Percentiles rank a stretch among this genome's conserved stretches.
phyloP scores from a whole-genome alignment of 495 filamentous ascomycete species.

The Aspergillus conjunctus region DNA sequence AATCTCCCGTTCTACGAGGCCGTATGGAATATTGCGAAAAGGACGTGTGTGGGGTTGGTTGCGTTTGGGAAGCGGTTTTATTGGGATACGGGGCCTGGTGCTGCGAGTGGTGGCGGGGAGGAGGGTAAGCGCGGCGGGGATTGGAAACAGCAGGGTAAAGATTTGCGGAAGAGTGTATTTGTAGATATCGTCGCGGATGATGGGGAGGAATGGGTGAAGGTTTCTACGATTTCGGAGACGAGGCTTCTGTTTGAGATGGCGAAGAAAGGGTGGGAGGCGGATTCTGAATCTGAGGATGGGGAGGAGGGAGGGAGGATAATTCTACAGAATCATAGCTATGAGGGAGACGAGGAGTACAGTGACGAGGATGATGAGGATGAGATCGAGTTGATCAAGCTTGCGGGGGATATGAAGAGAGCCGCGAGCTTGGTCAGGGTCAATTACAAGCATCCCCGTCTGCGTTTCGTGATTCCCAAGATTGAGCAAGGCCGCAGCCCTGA shows the following conservation, averaged over 20 bases:
- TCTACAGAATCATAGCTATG: conserved; percentile 37
- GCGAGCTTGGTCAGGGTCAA: conserved; percentile 55
- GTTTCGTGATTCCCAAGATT: conserved; percentile 63
- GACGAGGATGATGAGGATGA: conserved; percentile 47
- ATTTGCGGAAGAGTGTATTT: conserved; percentile 33
- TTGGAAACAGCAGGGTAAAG: conserved; percentile 21
- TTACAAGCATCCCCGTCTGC: conserved; percentile 60
- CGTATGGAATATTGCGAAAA: conserved; percentile 56
- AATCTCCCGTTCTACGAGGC: conserved; percentile 60
- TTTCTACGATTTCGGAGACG: conserved; percentile 59
- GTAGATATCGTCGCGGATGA: conserved; percentile 49
- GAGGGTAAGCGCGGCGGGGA: conserved; percentile 10
- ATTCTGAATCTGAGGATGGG: conserved; percentile 37
- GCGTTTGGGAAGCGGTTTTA: conserved; percentile 58
- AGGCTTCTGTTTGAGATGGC: conserved; percentile 63
- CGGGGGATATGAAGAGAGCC: conserved; percentile 55
- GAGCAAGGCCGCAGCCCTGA: conserved; percentile 49
- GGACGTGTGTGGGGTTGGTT: conserved; percentile 49
- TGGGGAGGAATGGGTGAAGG: conserved; percentile 62
- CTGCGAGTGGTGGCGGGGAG: too few relatives aligned
- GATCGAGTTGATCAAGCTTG: conserved; percentile 59
- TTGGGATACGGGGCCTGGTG: conserved; percentile 40
- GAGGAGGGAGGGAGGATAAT: conserved; percentile 40
- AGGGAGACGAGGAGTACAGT: conserved; percentile 24
- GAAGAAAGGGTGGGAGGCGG: conserved; percentile 62